Evolutionary conservation across 768 basidiomycete species (phyloP).

Genomic region (Amanita exitialis): DNA sequence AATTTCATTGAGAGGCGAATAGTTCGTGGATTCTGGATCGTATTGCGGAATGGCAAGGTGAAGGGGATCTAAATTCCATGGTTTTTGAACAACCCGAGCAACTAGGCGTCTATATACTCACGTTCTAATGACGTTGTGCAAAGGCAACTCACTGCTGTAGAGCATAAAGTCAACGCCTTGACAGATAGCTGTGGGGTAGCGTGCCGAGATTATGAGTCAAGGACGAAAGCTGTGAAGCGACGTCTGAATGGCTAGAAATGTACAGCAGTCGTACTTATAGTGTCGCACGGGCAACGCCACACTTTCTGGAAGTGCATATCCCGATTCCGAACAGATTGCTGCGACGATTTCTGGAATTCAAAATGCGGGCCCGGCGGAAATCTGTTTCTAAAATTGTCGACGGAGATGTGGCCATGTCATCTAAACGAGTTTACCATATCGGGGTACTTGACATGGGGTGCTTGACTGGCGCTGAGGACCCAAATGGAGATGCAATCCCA

Average conservation of each 20-base stretch:
- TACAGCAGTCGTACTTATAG: conserved; percentile 4
- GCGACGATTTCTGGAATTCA: background rate
- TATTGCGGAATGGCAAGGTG: background rate
- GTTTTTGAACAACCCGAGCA: background rate
- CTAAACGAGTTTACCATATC: background rate
- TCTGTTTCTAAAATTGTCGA: background rate
- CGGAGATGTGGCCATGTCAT: conserved; percentile 1
- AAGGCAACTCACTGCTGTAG: background rate
- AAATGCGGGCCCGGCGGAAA: background rate
- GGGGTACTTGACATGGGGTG: background rate
- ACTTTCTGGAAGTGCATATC: background rate
- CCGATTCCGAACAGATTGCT: background rate
- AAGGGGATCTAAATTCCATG: background rate
- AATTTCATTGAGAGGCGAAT: conserved; percentile 1
- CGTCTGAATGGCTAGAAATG: background rate
- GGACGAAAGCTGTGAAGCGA: conserved; percentile 1
- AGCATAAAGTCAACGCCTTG: background rate
- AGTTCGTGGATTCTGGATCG: background rate
- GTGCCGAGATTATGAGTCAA: conserved; percentile 4
- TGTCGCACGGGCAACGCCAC: background rate
- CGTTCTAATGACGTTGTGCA: background rate
- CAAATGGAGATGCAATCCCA: background rate
- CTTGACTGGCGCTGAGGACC: background rate
- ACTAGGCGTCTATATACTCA: background rate
- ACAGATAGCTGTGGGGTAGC: conserved; percentile 1